These are phyloP conservation scores for Macrocybe sp. DNA, from an alignment of 1,284 basidiomycete genomes.

Conservation along the genomic window DNA sequence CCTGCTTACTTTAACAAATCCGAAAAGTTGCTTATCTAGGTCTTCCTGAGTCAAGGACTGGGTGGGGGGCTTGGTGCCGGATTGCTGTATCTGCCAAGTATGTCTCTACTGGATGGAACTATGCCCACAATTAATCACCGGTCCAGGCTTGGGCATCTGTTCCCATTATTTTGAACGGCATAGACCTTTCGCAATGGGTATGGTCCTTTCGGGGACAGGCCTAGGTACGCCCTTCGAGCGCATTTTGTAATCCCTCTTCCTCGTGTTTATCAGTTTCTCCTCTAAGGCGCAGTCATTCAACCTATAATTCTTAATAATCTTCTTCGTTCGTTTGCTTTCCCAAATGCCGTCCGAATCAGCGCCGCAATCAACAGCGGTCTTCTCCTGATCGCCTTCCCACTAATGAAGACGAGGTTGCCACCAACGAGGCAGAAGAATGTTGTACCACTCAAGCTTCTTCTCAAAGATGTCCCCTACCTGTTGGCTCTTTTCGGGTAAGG, in stretches of 20 bases:
- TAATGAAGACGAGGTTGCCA: constrained; percentile 1
- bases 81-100: constrained; percentile 10
- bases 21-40: constrained; percentile 5
- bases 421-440: background rate
- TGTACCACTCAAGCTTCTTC: background rate
- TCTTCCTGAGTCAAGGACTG: constrained; percentile 16
- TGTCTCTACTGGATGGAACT: background rate
- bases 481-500: constrained; percentile 1
- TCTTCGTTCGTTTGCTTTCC: background rate
- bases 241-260: background rate
- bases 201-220: constrained; percentile 9
- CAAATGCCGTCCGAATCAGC: constrained; percentile 1
- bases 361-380: background rate
- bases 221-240: background rate
- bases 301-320: constrained; percentile 2
- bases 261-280: background rate
- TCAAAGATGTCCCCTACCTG: background rate
- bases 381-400: background rate
- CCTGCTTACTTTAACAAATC: background rate
- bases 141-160: constrained; percentile 13
- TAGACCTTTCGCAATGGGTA: constrained; percentile 16
- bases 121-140: background rate
- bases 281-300: constrained; percentile 2
- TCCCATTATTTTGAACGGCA: constrained; percentile 16
- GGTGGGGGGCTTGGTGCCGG: constrained; percentile 15